These are phyloP conservation scores for Massariosphaeria phaeospora DNA, from an alignment of 495 filamentous ascomycete genomes.

Conservation along the genomic window DNA sequence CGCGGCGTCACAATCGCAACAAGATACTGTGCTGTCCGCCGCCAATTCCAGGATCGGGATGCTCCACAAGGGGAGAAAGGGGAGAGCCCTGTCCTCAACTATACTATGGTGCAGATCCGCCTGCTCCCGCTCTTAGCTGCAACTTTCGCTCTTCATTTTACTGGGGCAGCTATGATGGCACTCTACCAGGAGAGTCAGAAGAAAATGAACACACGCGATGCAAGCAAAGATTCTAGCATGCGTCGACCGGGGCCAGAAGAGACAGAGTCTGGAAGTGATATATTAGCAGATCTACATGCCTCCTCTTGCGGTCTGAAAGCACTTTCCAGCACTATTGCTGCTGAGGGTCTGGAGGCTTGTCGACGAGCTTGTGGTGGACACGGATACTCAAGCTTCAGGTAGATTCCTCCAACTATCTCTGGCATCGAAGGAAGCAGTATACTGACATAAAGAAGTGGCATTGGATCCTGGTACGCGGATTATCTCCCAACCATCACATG, in stretches of 20 bases:
- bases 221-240: constrained; percentile 40
- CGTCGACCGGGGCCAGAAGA: constrained; percentile 64
- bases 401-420: background rate
- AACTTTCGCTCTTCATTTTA: constrained; percentile 72
- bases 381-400: constrained; percentile 60
- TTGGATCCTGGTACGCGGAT: constrained; percentile 62
- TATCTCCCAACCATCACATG: constrained; percentile 65
- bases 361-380: constrained; percentile 70
- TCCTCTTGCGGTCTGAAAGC: constrained; percentile 71
- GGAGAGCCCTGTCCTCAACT: constrained; percentile 68
- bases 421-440: background rate
- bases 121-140: constrained; percentile 63
- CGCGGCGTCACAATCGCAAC: constrained; percentile 70
- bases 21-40: constrained; percentile 61
- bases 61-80: constrained; percentile 48
- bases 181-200: constrained; percentile 63
- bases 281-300: constrained; percentile 67
- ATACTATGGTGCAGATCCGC: constrained; percentile 71
- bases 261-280: constrained; percentile 56
- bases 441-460: constrained; percentile 50
- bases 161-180: constrained; percentile 62
- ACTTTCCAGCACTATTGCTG: constrained; percentile 60
- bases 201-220: constrained; percentile 50
- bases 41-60: constrained; percentile 69
- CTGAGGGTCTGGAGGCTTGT: constrained; percentile 65